Conservation (phyloP, 768 basidiomycete genomes). For the Trametes coccinea region DNA sequence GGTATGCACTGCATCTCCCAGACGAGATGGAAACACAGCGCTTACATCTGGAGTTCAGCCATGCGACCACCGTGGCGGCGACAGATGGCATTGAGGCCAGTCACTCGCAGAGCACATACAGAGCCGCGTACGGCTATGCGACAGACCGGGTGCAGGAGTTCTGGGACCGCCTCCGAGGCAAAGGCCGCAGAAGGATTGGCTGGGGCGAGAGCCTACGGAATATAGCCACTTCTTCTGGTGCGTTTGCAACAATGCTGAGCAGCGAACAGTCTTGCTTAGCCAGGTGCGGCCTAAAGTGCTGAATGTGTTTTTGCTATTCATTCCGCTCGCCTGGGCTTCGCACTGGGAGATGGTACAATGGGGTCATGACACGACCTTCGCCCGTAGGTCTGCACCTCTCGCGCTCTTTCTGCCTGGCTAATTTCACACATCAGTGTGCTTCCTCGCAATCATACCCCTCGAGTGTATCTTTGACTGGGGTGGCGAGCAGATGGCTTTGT, state of each 20-base stretch:
- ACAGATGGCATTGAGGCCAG: not conserved
- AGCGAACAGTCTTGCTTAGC: no score
- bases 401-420: not conserved
- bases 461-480: conserved; percentile 69
- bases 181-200: conserved; percentile 7
- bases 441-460: conserved; percentile 65
- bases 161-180: conserved; percentile 19
- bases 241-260: not conserved
- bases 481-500: conserved; percentile 55
- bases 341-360: conserved; percentile 32
- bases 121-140: conserved; percentile 9
- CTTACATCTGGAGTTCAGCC: conserved; percentile 9
- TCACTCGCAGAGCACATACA: not conserved
- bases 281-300: conserved; percentile 41
- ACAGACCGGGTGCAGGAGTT: conserved; percentile 9
- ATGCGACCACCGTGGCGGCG: not conserved
- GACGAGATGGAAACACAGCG: conserved; percentile 7
- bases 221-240: conserved; percentile 17
- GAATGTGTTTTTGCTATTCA: conserved; percentile 56
- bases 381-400: conserved; percentile 37
- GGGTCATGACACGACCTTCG: conserved; percentile 43
- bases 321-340: conserved; percentile 61
- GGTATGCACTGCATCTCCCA: conserved; percentile 15
- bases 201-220: conserved; percentile 13
- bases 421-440: conserved; percentile 60